Base-by-base conservation (phyloP, 306 rosid genomes). In the Inga leiocalycina region DNA sequence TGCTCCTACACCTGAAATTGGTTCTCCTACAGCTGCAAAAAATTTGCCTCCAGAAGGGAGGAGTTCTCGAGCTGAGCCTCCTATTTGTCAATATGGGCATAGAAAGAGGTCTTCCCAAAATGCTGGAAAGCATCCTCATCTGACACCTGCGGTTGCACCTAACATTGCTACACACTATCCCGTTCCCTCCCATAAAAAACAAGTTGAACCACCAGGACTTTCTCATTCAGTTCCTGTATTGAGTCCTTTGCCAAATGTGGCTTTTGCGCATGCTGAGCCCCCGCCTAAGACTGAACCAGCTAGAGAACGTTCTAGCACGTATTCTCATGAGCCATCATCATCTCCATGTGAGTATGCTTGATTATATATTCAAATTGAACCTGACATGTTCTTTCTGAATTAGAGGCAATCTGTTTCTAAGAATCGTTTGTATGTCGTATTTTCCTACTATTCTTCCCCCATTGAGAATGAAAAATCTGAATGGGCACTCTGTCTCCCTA, bases 231-330 rank as follows among this genome's bases (percentile, higher is more conserved):
- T 80, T 72, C 93, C 94, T 32, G 91, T 88, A 34, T 88, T 88
- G 74, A 86, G 93, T 87, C 97, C 98, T 70, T 86, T 89, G 82
- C 97, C 95, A 65, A 89, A 84, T 81, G 97, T 93, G 27, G 90
- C 92, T 84, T 89, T 90, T 82, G 87, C 92, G 76, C 97, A 90
- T 87, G 89, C 76, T 84, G 93, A 84, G 82, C 93, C 98, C 45
- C 95, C 94, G 48, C 88, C 93, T 54, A 90, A 85, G 85, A 89
- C 79, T 71, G 79, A 86, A 77, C 85, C 91, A 34, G 84, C 83
- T 57, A 34, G 81, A 6, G 88, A 85, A 71, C 86, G 5, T 72
- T 84, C 90, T 39, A 37, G 37, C 70, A 64, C 75, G 2, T 85
- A 85, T 34, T 71, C 57, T 41, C 76, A 74, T 22, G 86, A 85